phyloP scores from a whole-genome alignment of 345 rosid species.

The Aegle marmelos region DNA sequence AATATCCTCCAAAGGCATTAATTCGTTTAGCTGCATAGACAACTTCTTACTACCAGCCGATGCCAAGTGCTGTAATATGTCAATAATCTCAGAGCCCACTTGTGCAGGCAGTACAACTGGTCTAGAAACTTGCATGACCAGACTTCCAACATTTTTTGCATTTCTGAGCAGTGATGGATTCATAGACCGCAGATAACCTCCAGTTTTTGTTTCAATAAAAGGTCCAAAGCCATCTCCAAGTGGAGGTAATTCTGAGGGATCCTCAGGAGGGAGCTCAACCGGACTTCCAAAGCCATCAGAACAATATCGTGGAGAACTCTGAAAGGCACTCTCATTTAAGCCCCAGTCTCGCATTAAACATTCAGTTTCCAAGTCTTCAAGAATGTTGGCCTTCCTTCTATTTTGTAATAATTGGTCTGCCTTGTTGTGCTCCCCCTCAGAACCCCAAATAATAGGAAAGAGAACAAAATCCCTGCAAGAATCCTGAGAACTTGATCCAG shows the following conservation, averaged over 20 bases:
- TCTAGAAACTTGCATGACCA: constrained; percentile 60
- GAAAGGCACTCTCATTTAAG: constrained; percentile 50
- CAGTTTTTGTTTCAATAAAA: constrained; percentile 39
- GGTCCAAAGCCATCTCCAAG: constrained; percentile 52
- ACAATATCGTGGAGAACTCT: constrained; percentile 32
- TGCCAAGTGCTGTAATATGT: constrained; percentile 45
- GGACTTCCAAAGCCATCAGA: constrained; percentile 92
- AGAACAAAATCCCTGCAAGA: constrained; percentile 35
- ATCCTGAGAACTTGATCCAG: constrained; percentile 22
- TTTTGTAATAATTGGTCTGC: constrained; percentile 29
- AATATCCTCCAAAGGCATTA: constrained; percentile 71
- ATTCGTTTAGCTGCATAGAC: constrained; percentile 31
- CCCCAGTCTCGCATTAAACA: constrained; percentile 59
- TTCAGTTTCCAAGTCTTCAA: constrained; percentile 75
- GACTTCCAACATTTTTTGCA: constrained; percentile 42
- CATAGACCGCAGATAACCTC: constrained; percentile 59
- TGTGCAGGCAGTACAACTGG: constrained; percentile 53
- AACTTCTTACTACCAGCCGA: constrained; percentile 47
- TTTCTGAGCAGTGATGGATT: constrained; percentile 45
- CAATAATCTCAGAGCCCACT: constrained; percentile 57
- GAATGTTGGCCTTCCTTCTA: constrained; percentile 50
- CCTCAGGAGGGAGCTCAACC: constrained; percentile 43
- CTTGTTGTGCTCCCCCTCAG: constrained; percentile 35
- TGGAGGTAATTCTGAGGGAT: constrained; percentile 33
- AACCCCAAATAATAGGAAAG: constrained; percentile 31